Evolutionary conservation across 2,329 filamentous ascomycete genomes (phyloP).

Genomic region (Botrytis byssoidea): DNA sequence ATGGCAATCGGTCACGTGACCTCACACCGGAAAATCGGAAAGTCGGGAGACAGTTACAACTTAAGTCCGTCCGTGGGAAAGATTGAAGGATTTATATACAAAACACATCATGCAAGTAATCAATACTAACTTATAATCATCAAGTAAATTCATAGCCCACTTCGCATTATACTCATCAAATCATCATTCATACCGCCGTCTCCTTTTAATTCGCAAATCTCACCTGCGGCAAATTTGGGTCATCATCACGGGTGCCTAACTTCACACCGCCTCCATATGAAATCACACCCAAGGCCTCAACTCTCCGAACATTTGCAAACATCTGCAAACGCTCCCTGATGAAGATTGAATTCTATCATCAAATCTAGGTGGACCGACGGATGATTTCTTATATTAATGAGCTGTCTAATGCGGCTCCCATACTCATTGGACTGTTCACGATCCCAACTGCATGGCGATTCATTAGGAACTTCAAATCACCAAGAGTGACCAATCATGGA

Average conservation of each 20-base stretch:
- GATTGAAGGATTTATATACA: background rate
- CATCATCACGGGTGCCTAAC: slow-evolving; percentile 2
- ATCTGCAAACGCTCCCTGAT: slow-evolving; percentile 1
- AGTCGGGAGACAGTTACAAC: background rate
- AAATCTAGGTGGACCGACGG: slow-evolving; percentile 16
- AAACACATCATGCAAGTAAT: background rate
- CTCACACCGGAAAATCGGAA: background rate
- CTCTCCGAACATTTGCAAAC: background rate
- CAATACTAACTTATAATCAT: background rate
- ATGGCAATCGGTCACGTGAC: background rate
- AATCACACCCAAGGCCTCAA: background rate
- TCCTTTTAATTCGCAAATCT: background rate
- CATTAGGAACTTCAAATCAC: slow-evolving; percentile 25
- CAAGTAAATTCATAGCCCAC: background rate
- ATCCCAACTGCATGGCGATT: slow-evolving; percentile 30
- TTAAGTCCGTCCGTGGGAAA: background rate
- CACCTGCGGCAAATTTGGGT: background rate
- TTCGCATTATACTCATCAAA: background rate
- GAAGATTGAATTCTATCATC: background rate
- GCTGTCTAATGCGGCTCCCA: slow-evolving; percentile 17
- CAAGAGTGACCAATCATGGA: slow-evolving; percentile 23
- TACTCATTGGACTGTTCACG: slow-evolving; percentile 27
- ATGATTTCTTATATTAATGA: slow-evolving; percentile 17
- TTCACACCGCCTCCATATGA: slow-evolving; percentile 13
- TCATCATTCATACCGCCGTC: background rate